These are phyloP conservation scores for Tolypocladium tundrense DNA, from an alignment of 2,329 filamentous ascomycete species.

Conservation along the genomic window DNA sequence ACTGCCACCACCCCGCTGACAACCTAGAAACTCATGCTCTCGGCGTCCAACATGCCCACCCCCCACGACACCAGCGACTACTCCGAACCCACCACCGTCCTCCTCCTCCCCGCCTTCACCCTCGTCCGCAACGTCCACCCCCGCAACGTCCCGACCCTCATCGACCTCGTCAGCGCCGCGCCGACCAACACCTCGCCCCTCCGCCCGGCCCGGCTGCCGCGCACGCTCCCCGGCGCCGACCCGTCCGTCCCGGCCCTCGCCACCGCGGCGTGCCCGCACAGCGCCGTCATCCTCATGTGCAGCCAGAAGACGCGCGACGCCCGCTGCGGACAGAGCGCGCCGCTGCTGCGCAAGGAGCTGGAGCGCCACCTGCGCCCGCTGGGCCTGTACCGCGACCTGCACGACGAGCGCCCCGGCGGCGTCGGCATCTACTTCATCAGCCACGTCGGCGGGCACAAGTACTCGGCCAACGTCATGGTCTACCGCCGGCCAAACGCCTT, in stretches of 20 bases:
- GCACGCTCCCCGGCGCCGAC: conserved; percentile 17
- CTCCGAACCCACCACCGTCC: conserved; percentile 62
- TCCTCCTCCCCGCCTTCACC: conserved; percentile 78
- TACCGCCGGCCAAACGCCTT: conserved; percentile 60
- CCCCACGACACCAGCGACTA: conserved; percentile 56
- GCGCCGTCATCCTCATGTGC: conserved; percentile 83
- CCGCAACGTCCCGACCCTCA: conserved; percentile 58
- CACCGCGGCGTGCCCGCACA: conserved; percentile 59
- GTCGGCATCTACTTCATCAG: conserved; percentile 95
- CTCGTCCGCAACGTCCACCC: conserved; percentile 78
- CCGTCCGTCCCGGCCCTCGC: conserved; percentile 20
- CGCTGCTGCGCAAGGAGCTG: conserved; percentile 77
- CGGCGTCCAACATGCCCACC: conserved; percentile 81
- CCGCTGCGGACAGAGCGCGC: conserved; percentile 87
- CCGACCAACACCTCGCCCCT: conserved; percentile 67
- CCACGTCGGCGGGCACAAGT: conserved; percentile 95
- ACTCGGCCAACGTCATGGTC: conserved; percentile 86
- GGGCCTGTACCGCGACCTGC: conserved; percentile 74
- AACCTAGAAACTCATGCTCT: conserved; percentile 70
- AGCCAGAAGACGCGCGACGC: conserved; percentile 91
- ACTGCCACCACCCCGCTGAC: not conserved
- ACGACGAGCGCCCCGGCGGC: conserved; percentile 82
- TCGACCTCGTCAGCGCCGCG: conserved; percentile 59
- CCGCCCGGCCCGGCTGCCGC: conserved; percentile 25
- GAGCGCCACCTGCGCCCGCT: conserved; percentile 79